Evolutionary conservation across 306 rosid species (phyloP).

Genomic region (Coriaria nepalensis): DNA sequence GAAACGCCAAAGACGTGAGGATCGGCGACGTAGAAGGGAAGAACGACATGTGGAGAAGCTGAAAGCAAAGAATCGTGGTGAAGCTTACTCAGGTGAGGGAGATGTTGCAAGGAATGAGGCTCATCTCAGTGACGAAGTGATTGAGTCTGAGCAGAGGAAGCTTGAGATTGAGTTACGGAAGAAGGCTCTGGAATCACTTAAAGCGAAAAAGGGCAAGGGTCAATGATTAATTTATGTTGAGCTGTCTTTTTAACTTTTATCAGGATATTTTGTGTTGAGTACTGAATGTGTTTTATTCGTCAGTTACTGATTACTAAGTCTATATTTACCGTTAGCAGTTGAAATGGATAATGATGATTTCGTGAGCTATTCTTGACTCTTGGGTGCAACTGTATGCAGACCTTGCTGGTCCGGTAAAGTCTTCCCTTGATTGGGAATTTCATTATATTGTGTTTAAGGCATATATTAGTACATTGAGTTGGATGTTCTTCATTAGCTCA

Average conservation of each 20-base stretch:
- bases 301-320: conserved; percentile 22
- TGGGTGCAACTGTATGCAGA: conserved; percentile 37
- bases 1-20: conserved; percentile 69
- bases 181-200: conserved; percentile 85
- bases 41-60: conserved; percentile 68
- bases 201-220: conserved; percentile 38
- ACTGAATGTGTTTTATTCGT: conserved; percentile 11
- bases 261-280: conserved; percentile 20
- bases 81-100: conserved; percentile 35
- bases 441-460: conserved; percentile 10
- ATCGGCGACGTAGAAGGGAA: conserved; percentile 56
- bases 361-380: conserved; percentile 26
- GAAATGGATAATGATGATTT: conserved; percentile 43
- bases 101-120: conserved; percentile 30
- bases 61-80: conserved; percentile 50
- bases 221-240: conserved; percentile 14
- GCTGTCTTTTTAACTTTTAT: conserved; percentile 11
- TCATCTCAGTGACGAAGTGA: conserved; percentile 45
- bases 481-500: not conserved
- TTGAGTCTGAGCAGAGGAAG: conserved; percentile 42
- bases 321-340: conserved; percentile 42
- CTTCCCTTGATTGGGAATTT: conserved; percentile 20
- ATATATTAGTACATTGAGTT: conserved; percentile 4
- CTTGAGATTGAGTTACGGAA: conserved; percentile 86
- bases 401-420: conserved; percentile 38